phyloP scores from a whole-genome alignment of 192 early-diverging fungal genomes.

The Gigaspora rosea region DNA sequence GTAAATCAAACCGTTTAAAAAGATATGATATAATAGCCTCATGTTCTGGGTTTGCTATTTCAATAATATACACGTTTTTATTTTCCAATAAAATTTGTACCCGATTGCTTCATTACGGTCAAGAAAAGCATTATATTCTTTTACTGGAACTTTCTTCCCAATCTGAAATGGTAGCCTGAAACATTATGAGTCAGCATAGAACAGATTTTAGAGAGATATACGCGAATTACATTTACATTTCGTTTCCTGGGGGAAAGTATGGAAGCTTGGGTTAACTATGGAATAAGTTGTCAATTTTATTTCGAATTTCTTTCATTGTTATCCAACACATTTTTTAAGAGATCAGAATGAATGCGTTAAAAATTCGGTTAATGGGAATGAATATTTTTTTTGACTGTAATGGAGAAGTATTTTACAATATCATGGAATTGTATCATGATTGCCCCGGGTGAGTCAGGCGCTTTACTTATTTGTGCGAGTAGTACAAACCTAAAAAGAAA shows the following conservation, averaged over 20 bases:
- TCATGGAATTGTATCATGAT: too few species aligned
- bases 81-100: conserved; percentile 12
- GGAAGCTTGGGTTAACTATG: conserved; percentile 2
- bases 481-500: too few species aligned
- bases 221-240: too few species aligned
- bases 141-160: conserved; percentile 3
- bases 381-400: too few species aligned
- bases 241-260: conserved; percentile 6
- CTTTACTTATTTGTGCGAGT: too few species aligned
- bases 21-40: background rate
- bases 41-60: conserved; percentile 18
- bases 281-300: conserved; percentile 10
- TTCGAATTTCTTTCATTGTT: conserved; percentile 10
- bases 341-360: too few species aligned
- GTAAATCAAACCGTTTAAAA: background rate
- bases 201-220: conserved; percentile 16
- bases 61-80: conserved; percentile 17
- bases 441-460: too few species aligned
- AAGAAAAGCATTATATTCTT: conserved; percentile 21
- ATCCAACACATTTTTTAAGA: too few species aligned
- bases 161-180: conserved; percentile 26
- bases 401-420: too few species aligned
- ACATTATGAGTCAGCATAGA: conserved; percentile 20
- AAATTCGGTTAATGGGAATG: too few species aligned
- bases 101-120: conserved; percentile 11